Base-by-base conservation (phyloP, 768 basidiomycete species). In the Lentinula raphanica region DNA sequence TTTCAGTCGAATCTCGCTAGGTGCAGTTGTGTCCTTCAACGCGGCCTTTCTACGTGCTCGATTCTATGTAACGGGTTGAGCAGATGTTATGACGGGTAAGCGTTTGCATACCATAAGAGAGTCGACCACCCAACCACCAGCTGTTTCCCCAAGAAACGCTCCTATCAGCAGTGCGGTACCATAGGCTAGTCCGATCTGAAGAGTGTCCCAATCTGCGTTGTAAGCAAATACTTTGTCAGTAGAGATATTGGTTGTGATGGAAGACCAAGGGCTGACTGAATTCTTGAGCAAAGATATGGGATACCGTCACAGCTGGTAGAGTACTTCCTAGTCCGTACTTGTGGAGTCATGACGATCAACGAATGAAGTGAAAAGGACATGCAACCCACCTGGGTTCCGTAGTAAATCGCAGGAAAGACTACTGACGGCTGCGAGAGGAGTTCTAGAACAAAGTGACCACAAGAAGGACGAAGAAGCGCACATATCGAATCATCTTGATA, bases 261-360 rank as follows among this genome's bases (percentile, higher is more conserved):
- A 49, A 23, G 25, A 9, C 15, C 32, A 15, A 28, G 2, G 25
- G 27, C 49, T 9, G 12, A 49, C 49, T 35, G 13, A 55, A 55
- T 21, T 55, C 54, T 42, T 55, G 54, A 55, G 39, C 42, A 39
- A 55, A 55, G 5, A 55, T 55, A 21, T 55, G 54, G 25, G 54
- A 55, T 17, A 55, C 54, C 13, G 54, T 55, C 13, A 55, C 54
- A 7, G 54, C 54, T 21, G 54, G 54, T 19, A 55, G 23, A 27
- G 42, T 55, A 35, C 54, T 55, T 19, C 42, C 50, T 12, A 51
- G 23, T 12, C 28, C 54, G 15, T 45, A 55, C 39, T 55, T 23
- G n/a, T n/a, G 28, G 19, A 21, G 8, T 12, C 21, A 9, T 25
- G 9, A 23, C 2, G 15, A 21, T 17, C 12, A 28, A n/a, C 25